These are phyloP conservation scores for Chaetomium sp. DNA, from an alignment of 2,329 filamentous ascomycete species.

Conservation along the genomic window DNA sequence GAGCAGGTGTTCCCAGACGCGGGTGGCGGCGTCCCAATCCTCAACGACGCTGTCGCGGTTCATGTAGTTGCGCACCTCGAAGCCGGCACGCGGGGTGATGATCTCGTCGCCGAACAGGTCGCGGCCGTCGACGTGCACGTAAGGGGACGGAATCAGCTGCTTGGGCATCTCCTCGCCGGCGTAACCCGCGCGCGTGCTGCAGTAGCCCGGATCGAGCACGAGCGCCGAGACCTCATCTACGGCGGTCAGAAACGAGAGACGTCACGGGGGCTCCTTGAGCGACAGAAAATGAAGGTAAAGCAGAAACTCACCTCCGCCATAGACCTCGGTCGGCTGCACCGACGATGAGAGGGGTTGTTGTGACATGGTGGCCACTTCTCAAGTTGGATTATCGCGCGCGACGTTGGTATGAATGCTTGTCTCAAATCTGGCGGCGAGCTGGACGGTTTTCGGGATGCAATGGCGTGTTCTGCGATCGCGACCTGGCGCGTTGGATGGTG, in stretches of 20 bases:
- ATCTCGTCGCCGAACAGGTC: conserved; percentile 86
- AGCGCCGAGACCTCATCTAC: conserved; percentile 95
- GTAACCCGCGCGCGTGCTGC: conserved; percentile 86
- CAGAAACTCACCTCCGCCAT: conserved; percentile 49
- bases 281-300: neutral
- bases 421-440: neutral
- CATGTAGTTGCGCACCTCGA: conserved; percentile 91
- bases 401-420: neutral
- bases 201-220: conserved; percentile 91
- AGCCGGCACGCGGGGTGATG: conserved; percentile 65
- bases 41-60: conserved; percentile 82
- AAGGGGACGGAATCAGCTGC: conserved; percentile 84
- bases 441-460: neutral
- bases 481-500: conserved; percentile 6
- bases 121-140: conserved; percentile 57
- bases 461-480: neutral
- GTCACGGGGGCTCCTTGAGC: neutral
- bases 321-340: conserved; percentile 55
- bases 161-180: conserved; percentile 97
- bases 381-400: neutral
- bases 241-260: conserved; percentile 4
- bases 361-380: conserved; percentile 36
- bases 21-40: conserved; percentile 88
- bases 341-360: conserved; percentile 48
- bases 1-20: conserved; percentile 89